Evolutionary conservation across 805 yeast species (phyloP).

Genomic region (Scheffersomyces coipomensis): DNA sequence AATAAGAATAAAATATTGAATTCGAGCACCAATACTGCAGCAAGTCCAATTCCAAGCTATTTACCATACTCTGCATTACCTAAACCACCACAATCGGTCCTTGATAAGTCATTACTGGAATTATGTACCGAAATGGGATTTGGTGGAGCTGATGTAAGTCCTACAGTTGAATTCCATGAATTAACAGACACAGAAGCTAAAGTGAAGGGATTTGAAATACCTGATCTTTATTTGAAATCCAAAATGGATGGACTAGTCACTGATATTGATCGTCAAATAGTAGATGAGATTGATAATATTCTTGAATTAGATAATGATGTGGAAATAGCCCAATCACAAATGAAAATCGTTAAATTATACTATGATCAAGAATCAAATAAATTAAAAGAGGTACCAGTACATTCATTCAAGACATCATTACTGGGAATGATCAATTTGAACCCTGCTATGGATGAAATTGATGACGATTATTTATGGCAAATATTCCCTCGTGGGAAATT

Average conservation of each 20-base stretch:
- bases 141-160: slow-evolving; percentile 1
- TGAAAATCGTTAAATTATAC: slow-evolving; percentile 22
- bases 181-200: neutral
- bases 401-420: slow-evolving; percentile 35
- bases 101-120: slow-evolving; percentile 14
- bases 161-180: slow-evolving; percentile 1
- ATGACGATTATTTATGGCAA: slow-evolving; percentile 41
- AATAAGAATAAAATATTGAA: neutral
- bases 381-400: slow-evolving; percentile 30
- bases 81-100: slow-evolving; percentile 19
- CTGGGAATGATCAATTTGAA: slow-evolving; percentile 40
- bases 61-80: slow-evolving; percentile 34
- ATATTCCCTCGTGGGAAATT: slow-evolving; percentile 31
- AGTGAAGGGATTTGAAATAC: slow-evolving; percentile 26
- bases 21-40: neutral
- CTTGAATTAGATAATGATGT: slow-evolving; percentile 16
- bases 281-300: slow-evolving; percentile 23
- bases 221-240: slow-evolving; percentile 21
- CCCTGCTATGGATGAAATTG: slow-evolving; percentile 31
- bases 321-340: slow-evolving; percentile 19
- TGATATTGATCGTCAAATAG: slow-evolving; percentile 22
- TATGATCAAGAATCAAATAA: slow-evolving; percentile 25
- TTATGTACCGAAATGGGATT: slow-evolving; percentile 13
- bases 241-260: slow-evolving; percentile 17
- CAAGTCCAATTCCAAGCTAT: slow-evolving; percentile 9